These are phyloP conservation scores for Letharia lupina DNA, from an alignment of 495 filamentous ascomycete genomes.

Conservation along the genomic window DNA sequence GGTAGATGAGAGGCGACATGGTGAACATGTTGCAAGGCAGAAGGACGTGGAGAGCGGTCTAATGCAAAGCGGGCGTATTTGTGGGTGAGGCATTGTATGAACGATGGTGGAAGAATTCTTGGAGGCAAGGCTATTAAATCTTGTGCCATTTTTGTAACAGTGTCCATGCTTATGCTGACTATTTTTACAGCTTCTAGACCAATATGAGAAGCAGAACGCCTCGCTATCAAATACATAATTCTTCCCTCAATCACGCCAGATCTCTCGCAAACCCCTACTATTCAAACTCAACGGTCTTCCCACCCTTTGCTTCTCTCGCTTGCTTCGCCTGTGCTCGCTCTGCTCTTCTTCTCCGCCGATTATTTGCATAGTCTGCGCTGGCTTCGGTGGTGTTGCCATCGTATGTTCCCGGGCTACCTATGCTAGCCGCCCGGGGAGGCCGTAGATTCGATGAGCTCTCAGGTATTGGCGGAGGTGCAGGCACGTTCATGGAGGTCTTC, in stretches of 20 bases:
- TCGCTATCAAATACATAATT: not conserved
- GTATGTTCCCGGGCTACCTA: conserved; percentile 37
- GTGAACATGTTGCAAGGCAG: not conserved
- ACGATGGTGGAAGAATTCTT: not conserved
- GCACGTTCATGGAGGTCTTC: conserved; percentile 15
- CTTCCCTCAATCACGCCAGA: not conserved
- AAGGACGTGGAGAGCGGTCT: conserved; percentile 19
- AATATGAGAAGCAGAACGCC: not conserved
- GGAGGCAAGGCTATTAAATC: not conserved
- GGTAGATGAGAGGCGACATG: not conserved
- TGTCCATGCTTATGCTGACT: not conserved
- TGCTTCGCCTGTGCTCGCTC: conserved; percentile 43
- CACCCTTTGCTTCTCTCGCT: conserved; percentile 35
- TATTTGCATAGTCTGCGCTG: conserved; percentile 47
- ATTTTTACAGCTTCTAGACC: not conserved
- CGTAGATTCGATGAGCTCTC: conserved; percentile 33
- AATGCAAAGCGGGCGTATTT: not conserved
- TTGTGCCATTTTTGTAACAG: not conserved
- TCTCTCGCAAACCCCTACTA: not conserved
- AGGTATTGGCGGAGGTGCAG: conserved; percentile 30
- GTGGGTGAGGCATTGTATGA: conserved; percentile 11
- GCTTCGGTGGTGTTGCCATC: conserved; percentile 44
- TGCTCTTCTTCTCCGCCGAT: conserved; percentile 43
- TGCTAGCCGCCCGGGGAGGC: conserved; percentile 35
- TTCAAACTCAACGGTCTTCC: conserved; percentile 24